phyloP scores from a whole-genome alignment of 441 rosid genomes.

The Manihot esculenta region DNA sequence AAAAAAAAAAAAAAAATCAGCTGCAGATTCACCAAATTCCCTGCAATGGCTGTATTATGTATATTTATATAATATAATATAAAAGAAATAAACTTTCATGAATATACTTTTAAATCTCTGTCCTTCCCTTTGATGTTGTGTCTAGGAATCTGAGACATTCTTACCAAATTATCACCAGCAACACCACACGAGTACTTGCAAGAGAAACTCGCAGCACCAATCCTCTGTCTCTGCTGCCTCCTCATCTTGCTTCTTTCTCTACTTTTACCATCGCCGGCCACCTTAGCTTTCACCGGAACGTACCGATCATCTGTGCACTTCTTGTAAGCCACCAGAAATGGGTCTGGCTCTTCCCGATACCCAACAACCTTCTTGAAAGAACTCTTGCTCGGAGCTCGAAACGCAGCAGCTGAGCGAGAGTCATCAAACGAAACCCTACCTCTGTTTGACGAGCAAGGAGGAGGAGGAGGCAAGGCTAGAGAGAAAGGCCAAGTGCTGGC shows the following conservation, averaged over 20 bases:
- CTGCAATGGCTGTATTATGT: background rate
- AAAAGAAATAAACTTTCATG: no score
- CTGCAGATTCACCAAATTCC: background rate
- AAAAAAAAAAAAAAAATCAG: background rate
- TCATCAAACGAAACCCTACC: background rate
- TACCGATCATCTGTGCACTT: slow-evolving; percentile 25
- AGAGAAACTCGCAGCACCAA: slow-evolving; percentile 3
- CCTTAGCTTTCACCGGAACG: background rate
- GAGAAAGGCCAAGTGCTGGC: background rate
- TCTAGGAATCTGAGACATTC: slow-evolving; percentile 15
- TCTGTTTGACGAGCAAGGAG: slow-evolving; percentile 13
- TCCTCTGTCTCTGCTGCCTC: slow-evolving; percentile 5
- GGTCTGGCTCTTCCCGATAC: slow-evolving; percentile 8
- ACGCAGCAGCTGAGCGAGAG: background rate
- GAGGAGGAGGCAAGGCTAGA: slow-evolving; percentile 20
- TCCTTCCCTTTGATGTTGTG: slow-evolving; percentile 1
- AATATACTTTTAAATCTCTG: no score
- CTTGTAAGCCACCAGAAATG: slow-evolving; percentile 27
- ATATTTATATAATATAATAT: no score
- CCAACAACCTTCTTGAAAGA: background rate
- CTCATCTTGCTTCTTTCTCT: slow-evolving; percentile 5
- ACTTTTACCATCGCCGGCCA: background rate
- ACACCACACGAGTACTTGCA: slow-evolving; percentile 30
- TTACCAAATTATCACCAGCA: slow-evolving; percentile 23
- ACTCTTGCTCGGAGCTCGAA: background rate